A percentile compares a stretch with the other conserved stretches of the same genome.
phyloP scores from a whole-genome alignment of 2,329 filamentous ascomycete species.

The Venturia asperata region DNA sequence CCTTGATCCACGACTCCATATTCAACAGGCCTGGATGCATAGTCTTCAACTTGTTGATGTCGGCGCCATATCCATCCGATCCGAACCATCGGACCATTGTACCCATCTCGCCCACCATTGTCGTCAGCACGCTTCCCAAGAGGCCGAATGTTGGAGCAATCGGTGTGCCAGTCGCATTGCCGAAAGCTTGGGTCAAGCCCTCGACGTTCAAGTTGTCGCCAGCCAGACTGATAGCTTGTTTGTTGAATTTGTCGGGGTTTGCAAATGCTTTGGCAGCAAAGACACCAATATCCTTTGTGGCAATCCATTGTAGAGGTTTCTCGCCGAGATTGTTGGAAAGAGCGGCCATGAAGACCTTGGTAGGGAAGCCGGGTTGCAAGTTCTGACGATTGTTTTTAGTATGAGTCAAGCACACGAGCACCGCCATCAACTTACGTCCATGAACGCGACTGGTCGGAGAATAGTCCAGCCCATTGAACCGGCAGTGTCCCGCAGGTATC shows the following conservation, averaged over 20 bases:
- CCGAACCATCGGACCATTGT: slow-evolving; percentile 33
- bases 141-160: slow-evolving; percentile 27
- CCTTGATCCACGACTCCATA: slow-evolving; percentile 43
- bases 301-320: slow-evolving; percentile 37
- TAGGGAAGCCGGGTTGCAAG: slow-evolving; percentile 40
- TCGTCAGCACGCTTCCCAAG: slow-evolving; percentile 30
- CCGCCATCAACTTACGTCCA: slow-evolving; percentile 39
- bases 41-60: slow-evolving; percentile 38
- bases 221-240: slow-evolving; percentile 42
- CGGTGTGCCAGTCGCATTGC: slow-evolving; percentile 39
- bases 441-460: slow-evolving; percentile 55
- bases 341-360: slow-evolving; percentile 43
- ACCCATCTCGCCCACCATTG: slow-evolving; percentile 38
- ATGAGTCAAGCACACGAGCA: too few relatives aligned
- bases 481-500: slow-evolving; percentile 23
- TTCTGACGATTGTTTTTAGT: slow-evolving; percentile 33
- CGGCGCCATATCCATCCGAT: slow-evolving; percentile 26
- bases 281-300: slow-evolving; percentile 44
- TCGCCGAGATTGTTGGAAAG: slow-evolving; percentile 36
- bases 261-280: slow-evolving; percentile 46
- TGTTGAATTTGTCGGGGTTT: slow-evolving; percentile 38
- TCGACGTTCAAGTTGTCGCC: slow-evolving; percentile 46
- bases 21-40: slow-evolving; percentile 41
- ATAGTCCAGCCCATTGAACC: slow-evolving; percentile 54
- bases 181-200: slow-evolving; percentile 41